Percentiles rank a stretch among this genome's conserved stretches.
phyloP scores from a whole-genome alignment of 2,329 filamentous ascomycete genomes.

The Colletotrichum lupini region DNA sequence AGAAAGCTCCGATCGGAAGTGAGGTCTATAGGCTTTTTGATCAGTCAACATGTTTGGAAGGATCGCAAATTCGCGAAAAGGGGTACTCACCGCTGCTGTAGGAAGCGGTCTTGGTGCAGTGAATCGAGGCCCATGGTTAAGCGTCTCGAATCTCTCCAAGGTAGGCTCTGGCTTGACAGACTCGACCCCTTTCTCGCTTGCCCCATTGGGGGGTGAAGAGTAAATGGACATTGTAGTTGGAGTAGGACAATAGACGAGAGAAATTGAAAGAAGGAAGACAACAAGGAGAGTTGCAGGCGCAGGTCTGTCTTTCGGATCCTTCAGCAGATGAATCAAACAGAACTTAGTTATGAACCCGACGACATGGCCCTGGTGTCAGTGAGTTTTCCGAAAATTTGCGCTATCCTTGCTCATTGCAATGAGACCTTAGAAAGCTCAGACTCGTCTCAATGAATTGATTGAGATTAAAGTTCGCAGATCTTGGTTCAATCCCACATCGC shows the following conservation, averaged over 20 bases:
- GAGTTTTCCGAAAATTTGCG: neutral
- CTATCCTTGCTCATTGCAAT: neutral
- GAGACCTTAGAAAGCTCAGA: neutral
- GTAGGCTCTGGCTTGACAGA: neutral
- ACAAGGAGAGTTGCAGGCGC: neutral
- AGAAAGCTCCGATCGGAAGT: slow-evolving; percentile 63
- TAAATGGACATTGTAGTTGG: slow-evolving; percentile 1
- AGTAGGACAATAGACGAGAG: too few relatives aligned
- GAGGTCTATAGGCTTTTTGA: slow-evolving; percentile 48
- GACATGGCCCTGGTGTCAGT: neutral
- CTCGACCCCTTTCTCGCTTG: slow-evolving; percentile 9
- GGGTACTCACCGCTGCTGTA: slow-evolving; percentile 17
- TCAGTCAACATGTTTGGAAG: neutral
- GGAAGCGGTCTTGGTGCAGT: slow-evolving; percentile 19
- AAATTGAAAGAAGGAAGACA: neutral
- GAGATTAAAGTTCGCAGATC: slow-evolving; percentile 21
- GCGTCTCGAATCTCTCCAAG: neutral
- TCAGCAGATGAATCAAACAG: neutral
- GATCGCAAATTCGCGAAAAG: neutral
- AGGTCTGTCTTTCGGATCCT: neutral
- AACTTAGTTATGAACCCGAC: neutral
- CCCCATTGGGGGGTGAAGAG: neutral
- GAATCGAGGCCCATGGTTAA: neutral
- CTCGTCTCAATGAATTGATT: neutral
- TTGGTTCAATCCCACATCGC: slow-evolving; percentile 8